Percentiles rank a stretch among this genome's conserved stretches.
These are phyloP conservation scores for Lasiosphaeria hispida DNA, from an alignment of 495 filamentous ascomycete genomes.

Conservation along the genomic window DNA sequence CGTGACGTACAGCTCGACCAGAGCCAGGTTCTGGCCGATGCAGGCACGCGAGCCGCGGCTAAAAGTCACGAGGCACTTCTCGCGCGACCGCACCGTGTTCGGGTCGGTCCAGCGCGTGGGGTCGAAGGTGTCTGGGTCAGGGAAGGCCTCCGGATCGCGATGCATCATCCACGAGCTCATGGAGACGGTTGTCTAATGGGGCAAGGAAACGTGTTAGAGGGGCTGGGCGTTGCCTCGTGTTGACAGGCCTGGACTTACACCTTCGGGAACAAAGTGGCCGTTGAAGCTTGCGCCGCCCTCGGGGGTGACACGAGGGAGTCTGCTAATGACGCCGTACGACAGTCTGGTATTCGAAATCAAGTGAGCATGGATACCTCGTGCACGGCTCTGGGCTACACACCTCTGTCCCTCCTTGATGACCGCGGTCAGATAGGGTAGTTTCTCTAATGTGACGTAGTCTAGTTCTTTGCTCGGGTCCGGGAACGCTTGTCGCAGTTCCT, in stretches of 20 bases:
- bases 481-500: constrained; percentile 34
- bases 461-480: constrained; percentile 26
- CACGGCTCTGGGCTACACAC: not conserved
- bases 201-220: constrained; percentile 7
- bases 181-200: constrained; percentile 18
- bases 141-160: constrained; percentile 42
- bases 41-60: constrained; percentile 44
- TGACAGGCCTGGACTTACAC: not conserved
- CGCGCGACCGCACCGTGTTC: constrained; percentile 17
- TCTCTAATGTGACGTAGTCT: constrained; percentile 16
- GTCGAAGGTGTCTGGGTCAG: constrained; percentile 41
- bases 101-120: constrained; percentile 43
- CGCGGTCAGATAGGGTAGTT: constrained; percentile 37
- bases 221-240: no score
- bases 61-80: constrained; percentile 42
- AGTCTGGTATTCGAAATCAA: constrained; percentile 20
- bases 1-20: constrained; percentile 46
- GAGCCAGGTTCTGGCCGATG: constrained; percentile 43
- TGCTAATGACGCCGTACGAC: constrained; percentile 19
- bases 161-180: constrained; percentile 30
- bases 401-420: constrained; percentile 30
- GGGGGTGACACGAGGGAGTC: constrained; percentile 34
- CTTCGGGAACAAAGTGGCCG: constrained; percentile 11
- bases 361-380: not conserved
- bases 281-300: constrained; percentile 18